Evolutionary conservation across 306 rosid species (phyloP).

Genomic region (Inga laurina): DNA sequence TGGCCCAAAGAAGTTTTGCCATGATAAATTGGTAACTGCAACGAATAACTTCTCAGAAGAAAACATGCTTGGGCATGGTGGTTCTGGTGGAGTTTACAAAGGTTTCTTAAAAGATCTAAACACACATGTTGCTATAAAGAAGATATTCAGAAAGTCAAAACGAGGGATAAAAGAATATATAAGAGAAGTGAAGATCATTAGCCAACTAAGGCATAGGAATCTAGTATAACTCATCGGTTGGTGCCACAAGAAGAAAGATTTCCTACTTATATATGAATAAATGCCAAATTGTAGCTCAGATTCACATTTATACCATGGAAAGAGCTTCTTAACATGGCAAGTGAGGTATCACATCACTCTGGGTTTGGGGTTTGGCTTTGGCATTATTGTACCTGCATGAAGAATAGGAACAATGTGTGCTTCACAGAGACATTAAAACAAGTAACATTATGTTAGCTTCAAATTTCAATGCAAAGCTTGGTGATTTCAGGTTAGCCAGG

Average conservation of each 20-base stretch:
- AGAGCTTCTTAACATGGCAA: conserved; percentile 7
- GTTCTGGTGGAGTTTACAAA: conserved; percentile 13
- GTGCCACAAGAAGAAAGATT: conserved; percentile 23
- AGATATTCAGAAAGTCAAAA: conserved; percentile 7
- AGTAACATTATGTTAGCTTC: conserved; percentile 33
- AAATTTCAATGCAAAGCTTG: conserved; percentile 33
- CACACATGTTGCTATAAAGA: conserved; percentile 8
- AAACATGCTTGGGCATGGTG: conserved; percentile 22
- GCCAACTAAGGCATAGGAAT: conserved; percentile 29
- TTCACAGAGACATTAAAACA: conserved; percentile 35
- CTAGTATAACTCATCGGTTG: conserved; percentile 30
- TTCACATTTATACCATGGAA: conserved; percentile 10
- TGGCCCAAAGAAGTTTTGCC: conserved; percentile 13
- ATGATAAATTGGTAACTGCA: conserved; percentile 19
- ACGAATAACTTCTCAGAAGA: conserved; percentile 26
- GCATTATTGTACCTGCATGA: conserved; percentile 29
- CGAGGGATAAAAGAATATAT: conserved; percentile 25
- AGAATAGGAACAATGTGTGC: conserved; percentile 29
- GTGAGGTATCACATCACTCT: conserved; percentile 24
- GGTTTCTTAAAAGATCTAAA: conserved; percentile 3
- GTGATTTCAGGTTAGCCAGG: conserved; percentile 38
- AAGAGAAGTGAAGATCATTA: conserved; percentile 30
- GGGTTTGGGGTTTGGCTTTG: conserved; percentile 21
- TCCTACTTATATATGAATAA: conserved; percentile 25
- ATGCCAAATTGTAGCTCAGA: conserved; percentile 35